Percentiles rank a stretch among this genome's conserved stretches.
These are phyloP conservation scores for Dictyostelium brefeldianum DNA, from an alignment of 78 protist genomes.

Conservation along the genomic window DNA sequence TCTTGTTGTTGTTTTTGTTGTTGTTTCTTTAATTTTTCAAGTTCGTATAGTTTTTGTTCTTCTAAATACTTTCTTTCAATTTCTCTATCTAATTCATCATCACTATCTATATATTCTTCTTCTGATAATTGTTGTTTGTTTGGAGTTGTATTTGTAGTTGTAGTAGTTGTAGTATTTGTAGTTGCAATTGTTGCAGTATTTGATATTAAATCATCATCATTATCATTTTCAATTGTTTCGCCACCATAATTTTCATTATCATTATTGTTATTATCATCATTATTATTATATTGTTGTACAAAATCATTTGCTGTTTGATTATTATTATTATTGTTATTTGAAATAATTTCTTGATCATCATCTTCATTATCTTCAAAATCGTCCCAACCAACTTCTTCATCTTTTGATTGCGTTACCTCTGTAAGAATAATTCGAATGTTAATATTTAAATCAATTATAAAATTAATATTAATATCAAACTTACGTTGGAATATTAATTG, in stretches of 20 bases:
- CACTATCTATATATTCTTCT: slow-evolving; percentile 35
- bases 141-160: background rate
- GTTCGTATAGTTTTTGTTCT: slow-evolving; percentile 14
- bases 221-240: background rate
- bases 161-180: background rate
- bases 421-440: too few species aligned
- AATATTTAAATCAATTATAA: too few species aligned
- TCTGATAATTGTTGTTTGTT: background rate
- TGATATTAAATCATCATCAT: background rate
- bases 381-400: slow-evolving; percentile 65
- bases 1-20: background rate
- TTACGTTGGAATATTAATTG: slow-evolving; percentile 51
- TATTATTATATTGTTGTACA: background rate
- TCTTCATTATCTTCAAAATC: slow-evolving; percentile 31
- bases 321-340: slow-evolving; percentile 10
- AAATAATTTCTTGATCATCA: too few species aligned
- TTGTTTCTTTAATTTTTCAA: background rate
- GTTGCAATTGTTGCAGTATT: background rate
- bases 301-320: background rate
- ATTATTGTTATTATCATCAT: background rate
- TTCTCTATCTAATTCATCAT: slow-evolving; percentile 61
- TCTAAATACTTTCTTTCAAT: slow-evolving; percentile 51
- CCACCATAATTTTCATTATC: background rate
- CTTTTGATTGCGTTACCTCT: slow-evolving; percentile 39
- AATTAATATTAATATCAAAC: too few species aligned